Evolutionary conservation across 169 alveolate species (phyloP).

Genomic region (Eimeria brunetti): DNA sequence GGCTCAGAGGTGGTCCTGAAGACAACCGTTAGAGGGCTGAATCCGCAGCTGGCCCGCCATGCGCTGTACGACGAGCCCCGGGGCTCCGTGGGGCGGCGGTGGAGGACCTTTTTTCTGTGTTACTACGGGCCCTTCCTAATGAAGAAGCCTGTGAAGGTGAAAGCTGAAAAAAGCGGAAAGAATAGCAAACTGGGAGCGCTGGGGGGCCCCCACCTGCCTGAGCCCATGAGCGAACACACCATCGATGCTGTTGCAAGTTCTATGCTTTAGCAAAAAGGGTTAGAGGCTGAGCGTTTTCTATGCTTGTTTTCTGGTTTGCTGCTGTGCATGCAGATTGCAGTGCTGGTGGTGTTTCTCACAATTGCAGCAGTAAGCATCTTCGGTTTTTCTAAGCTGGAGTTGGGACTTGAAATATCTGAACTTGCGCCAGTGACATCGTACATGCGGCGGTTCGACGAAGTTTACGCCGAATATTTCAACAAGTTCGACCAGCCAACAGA

Average conservation of each 20-base stretch:
- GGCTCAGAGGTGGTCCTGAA: constrained; percentile 38
- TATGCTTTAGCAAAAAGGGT: too few species aligned
- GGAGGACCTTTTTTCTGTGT: constrained; percentile 83
- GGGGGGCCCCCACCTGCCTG: too few species aligned
- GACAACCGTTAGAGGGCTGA: constrained; percentile 71
- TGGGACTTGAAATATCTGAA: constrained; percentile 85
- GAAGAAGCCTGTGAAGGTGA: constrained; percentile 81
- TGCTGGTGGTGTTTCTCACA: constrained; percentile 79
- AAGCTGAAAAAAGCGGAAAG: neutral
- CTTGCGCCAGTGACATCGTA: constrained; percentile 85
- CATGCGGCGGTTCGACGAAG: constrained; percentile 82
- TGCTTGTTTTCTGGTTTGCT: neutral
- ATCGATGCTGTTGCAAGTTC: too few species aligned
- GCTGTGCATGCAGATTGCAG: constrained; percentile 64
- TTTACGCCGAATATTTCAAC: constrained; percentile 81
- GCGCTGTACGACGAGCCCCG: constrained; percentile 84
- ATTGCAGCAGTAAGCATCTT: constrained; percentile 81
- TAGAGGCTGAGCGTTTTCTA: neutral
- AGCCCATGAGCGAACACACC: too few species aligned
- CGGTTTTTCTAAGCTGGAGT: constrained; percentile 85
- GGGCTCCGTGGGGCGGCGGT: constrained; percentile 86
- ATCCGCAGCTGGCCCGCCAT: constrained; percentile 73
- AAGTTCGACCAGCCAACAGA: constrained; percentile 86
- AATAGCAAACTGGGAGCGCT: neutral
- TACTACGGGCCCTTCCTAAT: constrained; percentile 84